Conservation (phyloP, 352 stramenopile species). For the Phytophthora citrophthora region DNA sequence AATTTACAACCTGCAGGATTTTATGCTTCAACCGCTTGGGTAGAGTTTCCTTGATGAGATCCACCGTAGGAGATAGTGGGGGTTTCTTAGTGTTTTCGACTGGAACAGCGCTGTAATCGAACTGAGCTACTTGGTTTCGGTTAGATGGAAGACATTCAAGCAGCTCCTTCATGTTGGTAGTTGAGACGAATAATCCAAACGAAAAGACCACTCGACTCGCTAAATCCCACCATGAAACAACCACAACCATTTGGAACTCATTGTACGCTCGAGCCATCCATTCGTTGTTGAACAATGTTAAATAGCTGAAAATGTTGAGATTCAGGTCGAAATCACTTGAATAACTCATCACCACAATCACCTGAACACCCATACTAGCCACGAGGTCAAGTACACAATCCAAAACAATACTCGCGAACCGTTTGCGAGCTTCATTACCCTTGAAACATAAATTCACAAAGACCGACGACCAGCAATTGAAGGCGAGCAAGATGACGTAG, state of each 20-base stretch:
- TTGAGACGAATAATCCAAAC: neutral
- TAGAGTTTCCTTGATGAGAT: neutral
- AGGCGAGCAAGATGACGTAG: conserved; percentile 25
- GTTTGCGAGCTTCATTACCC: conserved; percentile 2
- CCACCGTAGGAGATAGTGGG: neutral
- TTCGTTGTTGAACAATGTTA: conserved; percentile 2
- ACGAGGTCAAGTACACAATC: conserved; percentile 1
- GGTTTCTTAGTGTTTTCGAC: neutral
- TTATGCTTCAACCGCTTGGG: neutral
- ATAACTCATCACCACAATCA: conserved; percentile 10
- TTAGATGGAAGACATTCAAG: neutral
- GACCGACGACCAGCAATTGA: conserved; percentile 24
- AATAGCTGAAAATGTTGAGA: neutral
- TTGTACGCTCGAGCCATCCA: conserved; percentile 7
- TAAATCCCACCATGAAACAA: conserved; percentile 6
- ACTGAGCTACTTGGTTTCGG: neutral
- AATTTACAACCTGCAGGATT: conserved; percentile 3
- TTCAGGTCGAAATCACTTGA: neutral
- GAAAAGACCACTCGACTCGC: neutral
- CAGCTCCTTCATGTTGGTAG: conserved; percentile 8
- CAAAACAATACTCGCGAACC: conserved; percentile 2
- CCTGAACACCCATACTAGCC: neutral
- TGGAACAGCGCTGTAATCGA: neutral
- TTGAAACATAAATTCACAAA: conserved; percentile 9
- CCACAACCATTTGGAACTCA: conserved; percentile 8